A percentile compares a stretch with the other conserved stretches of the same genome.
Evolutionary conservation across 2,329 filamentous ascomycete species (phyloP).

Genomic region (Exophiala sp.): DNA sequence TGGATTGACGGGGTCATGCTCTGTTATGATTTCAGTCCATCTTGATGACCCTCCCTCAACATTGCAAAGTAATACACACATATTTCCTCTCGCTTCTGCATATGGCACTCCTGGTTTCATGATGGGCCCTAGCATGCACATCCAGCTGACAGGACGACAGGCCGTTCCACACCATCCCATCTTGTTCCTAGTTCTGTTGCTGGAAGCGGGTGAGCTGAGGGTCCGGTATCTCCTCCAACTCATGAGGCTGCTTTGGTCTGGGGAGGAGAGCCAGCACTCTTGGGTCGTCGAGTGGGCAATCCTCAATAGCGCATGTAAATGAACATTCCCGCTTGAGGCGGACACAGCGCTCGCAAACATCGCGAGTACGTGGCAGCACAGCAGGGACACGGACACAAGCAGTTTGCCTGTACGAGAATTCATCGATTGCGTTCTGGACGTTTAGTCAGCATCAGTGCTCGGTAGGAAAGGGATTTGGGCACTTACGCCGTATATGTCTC

Average conservation of each 20-base stretch:
- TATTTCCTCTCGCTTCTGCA: too few relatives aligned
- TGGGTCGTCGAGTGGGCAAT: background rate
- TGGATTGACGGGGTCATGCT: too few relatives aligned
- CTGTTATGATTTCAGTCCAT: too few relatives aligned
- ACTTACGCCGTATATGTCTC: background rate
- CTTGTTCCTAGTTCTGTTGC: too few relatives aligned
- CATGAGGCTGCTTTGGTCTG: background rate
- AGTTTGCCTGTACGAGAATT: background rate
- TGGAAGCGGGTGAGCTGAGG: background rate
- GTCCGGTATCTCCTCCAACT: background rate
- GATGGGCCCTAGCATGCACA: too few relatives aligned
- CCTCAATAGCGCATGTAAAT: background rate
- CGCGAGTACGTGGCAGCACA: background rate
- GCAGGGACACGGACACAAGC: background rate
- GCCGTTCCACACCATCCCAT: too few relatives aligned
- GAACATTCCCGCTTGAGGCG: background rate
- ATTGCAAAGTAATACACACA: too few relatives aligned
- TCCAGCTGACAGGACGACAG: too few relatives aligned
- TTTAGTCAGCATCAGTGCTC: background rate
- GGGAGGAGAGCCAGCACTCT: background rate
- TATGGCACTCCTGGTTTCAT: too few relatives aligned
- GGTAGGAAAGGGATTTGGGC: too few relatives aligned
- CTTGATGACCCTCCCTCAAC: too few relatives aligned
- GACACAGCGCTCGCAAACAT: background rate
- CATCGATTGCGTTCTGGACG: background rate